A percentile compares a stretch with the other conserved stretches of the same genome.
These are phyloP conservation scores for Corymbia citriodora DNA, from an alignment of 441 rosid species.

Conservation along the genomic window DNA sequence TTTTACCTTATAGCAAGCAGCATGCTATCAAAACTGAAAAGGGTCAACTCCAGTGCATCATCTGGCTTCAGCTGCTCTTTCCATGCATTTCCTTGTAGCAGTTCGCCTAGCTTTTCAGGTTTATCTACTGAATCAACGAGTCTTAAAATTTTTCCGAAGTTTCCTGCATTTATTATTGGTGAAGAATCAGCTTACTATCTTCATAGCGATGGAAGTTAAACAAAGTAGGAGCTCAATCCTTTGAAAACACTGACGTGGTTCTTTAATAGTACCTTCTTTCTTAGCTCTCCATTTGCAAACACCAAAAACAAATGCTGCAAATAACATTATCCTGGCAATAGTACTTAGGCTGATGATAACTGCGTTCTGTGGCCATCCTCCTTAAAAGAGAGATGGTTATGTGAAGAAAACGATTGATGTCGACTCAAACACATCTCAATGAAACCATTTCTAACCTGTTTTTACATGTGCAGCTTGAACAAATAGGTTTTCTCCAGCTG, in stretches of 20 bases:
- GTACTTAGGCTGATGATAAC: not conserved
- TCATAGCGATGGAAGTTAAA: not conserved
- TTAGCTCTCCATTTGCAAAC: not conserved
- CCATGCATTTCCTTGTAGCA: not conserved
- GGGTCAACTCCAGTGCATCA: not conserved
- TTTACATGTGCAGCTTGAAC: not conserved
- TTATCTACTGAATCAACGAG: not conserved
- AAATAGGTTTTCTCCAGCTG: not conserved
- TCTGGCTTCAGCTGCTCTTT: not conserved
- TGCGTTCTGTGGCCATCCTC: not conserved
- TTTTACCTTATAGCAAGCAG: not conserved
- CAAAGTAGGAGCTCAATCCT: not conserved
- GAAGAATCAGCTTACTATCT: not conserved
- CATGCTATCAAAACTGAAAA: not conserved
- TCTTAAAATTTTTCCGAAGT: not conserved
- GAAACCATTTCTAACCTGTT: not conserved
- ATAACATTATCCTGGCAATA: not conserved
- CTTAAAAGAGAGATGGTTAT: not conserved
- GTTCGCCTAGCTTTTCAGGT: not conserved
- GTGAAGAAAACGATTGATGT: not conserved
- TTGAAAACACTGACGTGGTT: not conserved
- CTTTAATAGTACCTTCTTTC: not conserved
- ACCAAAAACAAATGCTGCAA: not conserved
- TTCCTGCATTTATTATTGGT: not conserved
- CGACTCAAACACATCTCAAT: not conserved